These are phyloP conservation scores for Podospora appendiculata DNA, from an alignment of 495 filamentous ascomycete genomes.

Conservation along the genomic window DNA sequence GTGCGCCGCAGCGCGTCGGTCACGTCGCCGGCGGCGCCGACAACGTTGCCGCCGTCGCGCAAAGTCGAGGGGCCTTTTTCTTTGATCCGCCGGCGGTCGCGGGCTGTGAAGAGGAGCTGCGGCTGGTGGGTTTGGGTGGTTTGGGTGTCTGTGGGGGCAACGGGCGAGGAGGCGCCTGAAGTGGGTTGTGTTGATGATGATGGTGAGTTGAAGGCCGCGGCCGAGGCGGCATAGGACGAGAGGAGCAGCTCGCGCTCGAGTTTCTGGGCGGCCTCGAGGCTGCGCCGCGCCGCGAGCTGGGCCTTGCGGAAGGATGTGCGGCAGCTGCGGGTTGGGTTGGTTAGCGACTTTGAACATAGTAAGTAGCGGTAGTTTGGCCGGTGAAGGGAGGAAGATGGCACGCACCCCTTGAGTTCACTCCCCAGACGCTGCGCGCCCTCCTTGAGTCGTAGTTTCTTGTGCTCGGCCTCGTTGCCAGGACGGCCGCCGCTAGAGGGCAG, in stretches of 20 bases:
- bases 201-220: slow-evolving; percentile 17
- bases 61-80: not conserved
- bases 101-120: slow-evolving; percentile 7
- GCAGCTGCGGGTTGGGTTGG: slow-evolving; percentile 38
- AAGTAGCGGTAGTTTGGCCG: no score
- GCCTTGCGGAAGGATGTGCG: slow-evolving; percentile 74
- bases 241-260: slow-evolving; percentile 75
- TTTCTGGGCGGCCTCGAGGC: slow-evolving; percentile 60
- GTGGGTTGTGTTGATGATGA: not conserved
- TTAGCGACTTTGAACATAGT: no score
- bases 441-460: slow-evolving; percentile 51
- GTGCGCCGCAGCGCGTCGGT: slow-evolving; percentile 77
- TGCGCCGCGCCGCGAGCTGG: slow-evolving; percentile 72
- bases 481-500: slow-evolving; percentile 32
- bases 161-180: not conserved
- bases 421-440: slow-evolving; percentile 55
- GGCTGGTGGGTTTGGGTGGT: not conserved
- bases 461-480: slow-evolving; percentile 36
- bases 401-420: slow-evolving; percentile 63
- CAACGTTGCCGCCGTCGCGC: slow-evolving; percentile 50
- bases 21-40: slow-evolving; percentile 72
- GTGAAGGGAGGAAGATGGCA: slow-evolving; percentile 4
- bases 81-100: slow-evolving; percentile 15
- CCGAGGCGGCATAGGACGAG: slow-evolving; percentile 44
- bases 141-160: not conserved